phyloP scores from a whole-genome alignment of 805 yeast genomes.

The Pichia eremophila region DNA sequence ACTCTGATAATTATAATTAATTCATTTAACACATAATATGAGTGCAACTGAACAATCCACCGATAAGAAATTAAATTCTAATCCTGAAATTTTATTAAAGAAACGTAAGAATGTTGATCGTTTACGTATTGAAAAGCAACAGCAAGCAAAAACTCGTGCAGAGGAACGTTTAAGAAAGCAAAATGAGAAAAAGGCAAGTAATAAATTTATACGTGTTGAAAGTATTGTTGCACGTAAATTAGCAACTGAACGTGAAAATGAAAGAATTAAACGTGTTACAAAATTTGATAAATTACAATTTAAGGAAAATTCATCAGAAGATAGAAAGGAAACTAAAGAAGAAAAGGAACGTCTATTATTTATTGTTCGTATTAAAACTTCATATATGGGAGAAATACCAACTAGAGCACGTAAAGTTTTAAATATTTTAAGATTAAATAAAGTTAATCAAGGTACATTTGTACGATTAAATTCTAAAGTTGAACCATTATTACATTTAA shows the following conservation, averaged over 20 bases:
- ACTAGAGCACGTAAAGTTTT: slow-evolving; percentile 52
- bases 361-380: slow-evolving; percentile 60
- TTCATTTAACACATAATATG: neutral
- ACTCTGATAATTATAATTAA: no score
- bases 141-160: slow-evolving; percentile 44
- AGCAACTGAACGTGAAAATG: slow-evolving; percentile 57
- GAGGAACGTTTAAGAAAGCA: slow-evolving; percentile 37
- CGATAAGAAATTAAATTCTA: slow-evolving; percentile 33
- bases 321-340: slow-evolving; percentile 21
- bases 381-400: slow-evolving; percentile 57
- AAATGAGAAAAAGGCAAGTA: slow-evolving; percentile 30
- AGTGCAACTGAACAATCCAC: slow-evolving; percentile 1
- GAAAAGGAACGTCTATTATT: slow-evolving; percentile 42
- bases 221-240: slow-evolving; percentile 56
- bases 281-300: slow-evolving; percentile 35
- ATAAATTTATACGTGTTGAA: slow-evolving; percentile 66
- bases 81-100: slow-evolving; percentile 68
- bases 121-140: slow-evolving; percentile 65
- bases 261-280: slow-evolving; percentile 55
- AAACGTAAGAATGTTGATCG: slow-evolving; percentile 75
- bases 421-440: slow-evolving; percentile 48
- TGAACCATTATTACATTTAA: slow-evolving; percentile 53
- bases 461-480: slow-evolving; percentile 52
- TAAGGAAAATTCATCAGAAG: slow-evolving; percentile 11
- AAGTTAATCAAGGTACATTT: slow-evolving; percentile 62